Percentiles rank a stretch among this genome's conserved stretches.
These are phyloP conservation scores for Penicillium diatomitis DNA, from an alignment of 495 filamentous ascomycete species.

Conservation along the genomic window DNA sequence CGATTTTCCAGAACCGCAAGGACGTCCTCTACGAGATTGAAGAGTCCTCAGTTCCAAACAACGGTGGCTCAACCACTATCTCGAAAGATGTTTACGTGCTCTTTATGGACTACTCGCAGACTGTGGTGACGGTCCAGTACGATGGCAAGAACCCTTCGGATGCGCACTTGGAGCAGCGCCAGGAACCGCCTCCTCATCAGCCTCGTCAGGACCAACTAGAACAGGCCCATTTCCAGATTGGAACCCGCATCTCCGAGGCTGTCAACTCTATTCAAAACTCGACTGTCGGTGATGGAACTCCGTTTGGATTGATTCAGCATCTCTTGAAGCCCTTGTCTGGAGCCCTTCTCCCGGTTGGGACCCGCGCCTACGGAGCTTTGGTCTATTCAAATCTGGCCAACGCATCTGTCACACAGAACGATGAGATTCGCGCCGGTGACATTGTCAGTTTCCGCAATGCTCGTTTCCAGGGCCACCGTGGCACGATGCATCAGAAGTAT, in stretches of 20 bases:
- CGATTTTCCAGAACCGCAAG: constrained; percentile 68
- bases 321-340: constrained; percentile 64
- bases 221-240: constrained; percentile 67
- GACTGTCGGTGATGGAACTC: constrained; percentile 74
- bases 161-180: constrained; percentile 70
- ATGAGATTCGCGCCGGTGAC: constrained; percentile 91
- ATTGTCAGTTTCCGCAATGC: constrained; percentile 91
- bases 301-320: constrained; percentile 66
- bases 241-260: constrained; percentile 60
- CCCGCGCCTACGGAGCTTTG: constrained; percentile 78
- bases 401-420: constrained; percentile 76
- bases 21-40: constrained; percentile 80
- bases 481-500: constrained; percentile 92
- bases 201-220: constrained; percentile 94
- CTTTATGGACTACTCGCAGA: constrained; percentile 94
- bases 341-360: constrained; percentile 73
- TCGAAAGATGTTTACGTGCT: constrained; percentile 77
- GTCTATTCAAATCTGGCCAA: constrained; percentile 94
- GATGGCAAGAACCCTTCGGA: constrained; percentile 65
- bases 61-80: constrained; percentile 58
- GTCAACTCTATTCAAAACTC: constrained; percentile 62
- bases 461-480: constrained; percentile 91
- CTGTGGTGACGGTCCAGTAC: constrained; percentile 72
- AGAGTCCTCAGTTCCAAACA: constrained; percentile 59
- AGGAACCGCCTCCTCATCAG: constrained; percentile 72